These are phyloP conservation scores for Cnidoscolus chayamansa DNA, from an alignment of 441 rosid genomes.

Conservation along the genomic window DNA sequence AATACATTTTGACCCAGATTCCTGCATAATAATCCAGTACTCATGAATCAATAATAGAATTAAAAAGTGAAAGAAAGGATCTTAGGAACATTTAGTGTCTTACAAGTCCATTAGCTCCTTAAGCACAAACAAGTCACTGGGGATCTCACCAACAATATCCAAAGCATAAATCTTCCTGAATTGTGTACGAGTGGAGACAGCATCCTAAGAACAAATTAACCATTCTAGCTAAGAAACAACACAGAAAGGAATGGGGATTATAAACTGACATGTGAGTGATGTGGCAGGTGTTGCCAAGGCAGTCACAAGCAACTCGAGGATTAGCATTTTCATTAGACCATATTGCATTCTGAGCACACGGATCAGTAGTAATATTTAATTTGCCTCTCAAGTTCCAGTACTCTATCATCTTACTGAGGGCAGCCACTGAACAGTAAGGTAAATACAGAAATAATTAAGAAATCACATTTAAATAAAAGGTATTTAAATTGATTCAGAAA, in stretches of 20 bases:
- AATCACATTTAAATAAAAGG: not conserved
- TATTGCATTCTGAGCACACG: slow-evolving; percentile 37
- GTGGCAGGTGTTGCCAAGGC: slow-evolving; percentile 41
- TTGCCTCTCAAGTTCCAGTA: slow-evolving; percentile 45
- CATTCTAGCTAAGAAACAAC: not conserved
- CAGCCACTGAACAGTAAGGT: slow-evolving; percentile 35
- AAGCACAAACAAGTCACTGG: slow-evolving; percentile 43
- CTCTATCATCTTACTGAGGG: slow-evolving; percentile 41
- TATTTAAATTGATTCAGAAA: not conserved
- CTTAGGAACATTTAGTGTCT: slow-evolving; percentile 17
- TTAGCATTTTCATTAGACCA: slow-evolving; percentile 41
- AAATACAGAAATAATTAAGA: slow-evolving; percentile 4
- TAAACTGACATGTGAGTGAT: slow-evolving; percentile 44
- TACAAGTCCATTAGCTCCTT: slow-evolving; percentile 48
- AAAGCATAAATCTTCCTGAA: slow-evolving; percentile 59
- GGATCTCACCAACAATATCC: slow-evolving; percentile 49
- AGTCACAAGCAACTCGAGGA: slow-evolving; percentile 48
- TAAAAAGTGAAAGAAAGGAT: slow-evolving; percentile 1
- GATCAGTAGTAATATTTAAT: slow-evolving; percentile 40
- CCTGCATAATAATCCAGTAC: slow-evolving; percentile 34
- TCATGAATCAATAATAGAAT: slow-evolving; percentile 1
- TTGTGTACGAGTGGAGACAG: slow-evolving; percentile 6
- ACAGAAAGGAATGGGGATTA: not conserved
- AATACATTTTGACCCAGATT: slow-evolving; percentile 52
- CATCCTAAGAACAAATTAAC: not conserved